Evolutionary conservation across 2,329 filamentous ascomycete genomes (phyloP).

Genomic region (Fusarium gaditjirri): DNA sequence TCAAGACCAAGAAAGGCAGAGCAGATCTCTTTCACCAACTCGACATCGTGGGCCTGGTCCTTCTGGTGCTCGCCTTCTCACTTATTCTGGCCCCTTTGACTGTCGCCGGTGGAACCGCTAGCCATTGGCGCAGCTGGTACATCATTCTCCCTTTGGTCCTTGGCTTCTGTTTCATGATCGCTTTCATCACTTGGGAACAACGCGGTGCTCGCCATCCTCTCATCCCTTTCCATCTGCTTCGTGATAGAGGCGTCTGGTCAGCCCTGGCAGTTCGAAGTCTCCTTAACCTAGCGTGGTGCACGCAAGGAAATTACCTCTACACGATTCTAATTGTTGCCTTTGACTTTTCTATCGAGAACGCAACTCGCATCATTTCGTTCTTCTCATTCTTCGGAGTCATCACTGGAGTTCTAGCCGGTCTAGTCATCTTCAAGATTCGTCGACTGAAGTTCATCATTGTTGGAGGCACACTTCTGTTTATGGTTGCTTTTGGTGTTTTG

Average conservation of each 20-base stretch:
- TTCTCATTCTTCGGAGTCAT: constrained; percentile 66
- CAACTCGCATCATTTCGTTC: constrained; percentile 66
- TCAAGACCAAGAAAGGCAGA: constrained; percentile 46
- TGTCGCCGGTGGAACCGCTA: constrained; percentile 60
- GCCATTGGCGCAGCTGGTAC: constrained; percentile 61
- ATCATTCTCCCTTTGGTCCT: constrained; percentile 63
- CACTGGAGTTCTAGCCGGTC: constrained; percentile 61
- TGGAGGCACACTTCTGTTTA: constrained; percentile 64
- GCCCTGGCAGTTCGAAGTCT: constrained; percentile 64
- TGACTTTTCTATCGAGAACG: constrained; percentile 63
- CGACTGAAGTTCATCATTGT: constrained; percentile 69
- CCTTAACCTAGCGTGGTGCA: constrained; percentile 64
- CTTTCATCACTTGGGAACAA: constrained; percentile 65
- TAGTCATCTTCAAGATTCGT: constrained; percentile 62
- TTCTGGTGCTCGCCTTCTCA: constrained; percentile 58
- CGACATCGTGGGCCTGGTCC: constrained; percentile 61
- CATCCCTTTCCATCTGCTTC: constrained; percentile 66
- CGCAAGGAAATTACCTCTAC: constrained; percentile 69
- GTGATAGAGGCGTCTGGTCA: constrained; percentile 70
- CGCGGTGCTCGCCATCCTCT: constrained; percentile 61
- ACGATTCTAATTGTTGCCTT: constrained; percentile 69
- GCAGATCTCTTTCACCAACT: constrained; percentile 66
- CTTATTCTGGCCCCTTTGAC: constrained; percentile 64
- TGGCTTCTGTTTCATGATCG: constrained; percentile 60
- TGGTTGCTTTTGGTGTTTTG: constrained; percentile 65